Evolutionary conservation across 495 filamentous ascomycete genomes (phyloP).

Genomic region (Neurospora sp.): DNA sequence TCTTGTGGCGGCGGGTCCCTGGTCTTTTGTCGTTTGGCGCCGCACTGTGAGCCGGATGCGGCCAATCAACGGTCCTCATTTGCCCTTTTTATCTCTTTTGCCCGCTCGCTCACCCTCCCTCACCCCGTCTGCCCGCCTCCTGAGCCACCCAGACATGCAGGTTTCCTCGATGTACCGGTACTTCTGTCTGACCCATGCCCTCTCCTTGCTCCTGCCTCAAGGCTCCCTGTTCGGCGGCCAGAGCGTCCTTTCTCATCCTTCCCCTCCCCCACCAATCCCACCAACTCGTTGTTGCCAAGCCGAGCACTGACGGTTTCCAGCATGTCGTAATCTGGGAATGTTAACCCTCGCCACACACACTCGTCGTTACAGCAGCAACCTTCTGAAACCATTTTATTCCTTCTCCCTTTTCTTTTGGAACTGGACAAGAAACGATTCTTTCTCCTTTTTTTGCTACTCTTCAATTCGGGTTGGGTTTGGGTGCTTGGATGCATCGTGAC

Average conservation of each 20-base stretch:
- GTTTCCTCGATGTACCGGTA: slow-evolving; percentile 20
- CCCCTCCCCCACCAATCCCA: background rate
- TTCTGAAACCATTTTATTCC: background rate
- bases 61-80: slow-evolving; percentile 15
- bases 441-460: background rate
- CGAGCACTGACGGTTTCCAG: background rate
- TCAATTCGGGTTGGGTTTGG: background rate
- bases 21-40: slow-evolving; percentile 18
- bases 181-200: slow-evolving; percentile 5
- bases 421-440: background rate
- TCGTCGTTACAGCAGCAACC: background rate
- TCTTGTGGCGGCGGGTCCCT: slow-evolving; percentile 22
- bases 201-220: background rate
- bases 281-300: background rate
- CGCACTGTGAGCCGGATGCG: slow-evolving; percentile 5
- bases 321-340: background rate
- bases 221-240: background rate
- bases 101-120: slow-evolving; percentile 7
- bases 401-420: background rate
- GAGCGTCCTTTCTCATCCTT: background rate
- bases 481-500: background rate
- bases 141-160: slow-evolving; percentile 13
- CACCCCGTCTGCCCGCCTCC: slow-evolving; percentile 9
- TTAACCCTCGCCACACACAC: background rate
- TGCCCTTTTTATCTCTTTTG: slow-evolving; percentile 19